Base-by-base conservation (phyloP, 2,329 filamentous ascomycete genomes). In the Hirsutella thompsonii region DNA sequence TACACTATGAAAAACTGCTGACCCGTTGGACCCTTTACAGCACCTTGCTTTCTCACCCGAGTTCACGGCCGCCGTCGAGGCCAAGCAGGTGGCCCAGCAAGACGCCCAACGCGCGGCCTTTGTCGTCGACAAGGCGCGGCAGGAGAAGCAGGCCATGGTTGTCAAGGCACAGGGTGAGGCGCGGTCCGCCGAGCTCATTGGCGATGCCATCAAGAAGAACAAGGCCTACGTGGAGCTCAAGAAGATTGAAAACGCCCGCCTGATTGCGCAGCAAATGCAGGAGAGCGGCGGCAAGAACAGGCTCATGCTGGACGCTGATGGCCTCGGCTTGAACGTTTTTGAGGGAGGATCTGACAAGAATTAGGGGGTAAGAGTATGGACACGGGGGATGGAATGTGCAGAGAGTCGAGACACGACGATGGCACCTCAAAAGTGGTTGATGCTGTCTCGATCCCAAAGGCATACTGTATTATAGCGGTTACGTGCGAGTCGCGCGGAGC, bases 141-240 rank as follows among this genome's bases (percentile, higher is more conserved):
- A 98, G 68, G 92, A 98, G 76, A 98, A 98, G 74, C 92, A 98
- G 69, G 92, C 92, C 54, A 95, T 89, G 70, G 88, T 98, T 42
- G 92, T 98, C 59, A 87, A 88, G 67, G 92, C 92, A 4, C 92
- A 96, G 79, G 92, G 92, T 87, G 92, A 98, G 70, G 92, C 92
- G 38, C 85, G 92, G 50, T 96, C 92, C 32, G 92, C 92, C 37
- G 89, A 98, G 68, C 81, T 98, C 49, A 95, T 98, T 56, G 92
- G 92, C 65, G 92, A 98, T 40, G 92, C 92, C 46, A 94, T 98
- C 79, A 98, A 96, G 85, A 98, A 96, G 83, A 93, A 76, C 71
- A 83, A 89, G 68, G 83, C 87, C 49, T 98, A 98, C 63, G 79
- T 98, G 48, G 92, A 96, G 66, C 76, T 98, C 59, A 86, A 93